phyloP scores from a whole-genome alignment of 352 stramenopile genomes.

The Phytopythium vexans region DNA sequence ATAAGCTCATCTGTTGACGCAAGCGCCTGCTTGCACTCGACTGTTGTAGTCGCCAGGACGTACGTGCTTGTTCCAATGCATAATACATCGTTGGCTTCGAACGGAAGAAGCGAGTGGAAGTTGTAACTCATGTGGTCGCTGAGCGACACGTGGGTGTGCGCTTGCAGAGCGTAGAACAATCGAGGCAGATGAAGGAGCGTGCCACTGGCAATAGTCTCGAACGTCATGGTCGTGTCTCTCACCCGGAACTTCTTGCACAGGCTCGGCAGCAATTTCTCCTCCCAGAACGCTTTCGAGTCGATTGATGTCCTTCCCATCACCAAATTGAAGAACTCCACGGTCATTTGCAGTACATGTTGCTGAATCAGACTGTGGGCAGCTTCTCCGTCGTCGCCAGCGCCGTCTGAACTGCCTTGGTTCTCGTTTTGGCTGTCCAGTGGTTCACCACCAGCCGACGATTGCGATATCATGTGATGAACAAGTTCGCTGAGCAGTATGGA shows the following conservation, averaged over 20 bases:
- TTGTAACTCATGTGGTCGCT: conserved; percentile 29
- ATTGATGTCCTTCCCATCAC: conserved; percentile 24
- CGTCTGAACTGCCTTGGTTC: neutral
- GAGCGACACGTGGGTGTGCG: conserved; percentile 26
- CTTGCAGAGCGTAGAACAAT: conserved; percentile 44
- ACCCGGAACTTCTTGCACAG: conserved; percentile 39
- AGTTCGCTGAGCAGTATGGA: conserved; percentile 28
- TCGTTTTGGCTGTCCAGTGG: neutral
- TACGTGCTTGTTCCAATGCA: conserved; percentile 14
- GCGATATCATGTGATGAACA: conserved; percentile 14
- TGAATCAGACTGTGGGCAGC: conserved; percentile 7
- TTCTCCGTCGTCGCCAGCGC: conserved; percentile 6
- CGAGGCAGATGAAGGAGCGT: conserved; percentile 49
- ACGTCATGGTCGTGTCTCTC: conserved; percentile 4
- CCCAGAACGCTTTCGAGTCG: conserved; percentile 42
- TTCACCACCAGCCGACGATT: too few relatives aligned
- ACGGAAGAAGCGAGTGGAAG: conserved; percentile 24
- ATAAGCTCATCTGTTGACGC: conserved; percentile 17
- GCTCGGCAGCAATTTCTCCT: conserved; percentile 47
- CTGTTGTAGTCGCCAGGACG: conserved; percentile 19
- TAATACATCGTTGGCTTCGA: conserved; percentile 20
- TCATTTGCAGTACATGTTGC: conserved; percentile 14
- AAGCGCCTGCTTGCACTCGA: conserved; percentile 21
- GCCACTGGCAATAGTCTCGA: conserved; percentile 33
- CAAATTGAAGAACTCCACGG: conserved; percentile 58